Evolutionary conservation across 768 basidiomycete species (phyloP), one percentile per base, ranked within the genome.

Genomic region (button mushroom (Agaricus bisporus)): DNA sequence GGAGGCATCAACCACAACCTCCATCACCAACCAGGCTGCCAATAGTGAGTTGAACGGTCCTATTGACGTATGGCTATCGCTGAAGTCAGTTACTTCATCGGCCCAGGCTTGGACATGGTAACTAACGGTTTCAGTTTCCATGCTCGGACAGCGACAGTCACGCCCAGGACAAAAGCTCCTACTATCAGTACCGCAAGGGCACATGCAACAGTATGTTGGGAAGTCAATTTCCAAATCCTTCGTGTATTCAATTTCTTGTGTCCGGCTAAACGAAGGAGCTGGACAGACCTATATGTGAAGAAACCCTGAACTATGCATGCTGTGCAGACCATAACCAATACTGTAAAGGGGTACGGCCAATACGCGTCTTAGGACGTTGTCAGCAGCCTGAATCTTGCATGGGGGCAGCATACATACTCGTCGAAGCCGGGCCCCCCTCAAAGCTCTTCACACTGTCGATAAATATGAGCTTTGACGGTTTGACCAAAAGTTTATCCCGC

Each of bases 401-500:
- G 11, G 14, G 22, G 20, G 9, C 11, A n/a, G 18, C 7, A 28
- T 10, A 58, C 61, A 46, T 25, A 67, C 64, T 54, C 3, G 54
- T 6, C 5, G 65, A 42, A 14, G 55, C 46, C 6, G 45, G 14
- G 1, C 58, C 59, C 36, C 65, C 60, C 3, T 25, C 45, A 35
- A 55, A 65, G 48, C 61, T 63, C 44, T 59, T 38, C 11, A 63
- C 59, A 11, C 66, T 67, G 36, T 41, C 15, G 17, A 11, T 26
- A 9, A 37, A 12, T 8, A 45, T 36, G 10, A 50, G 5, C 12
- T 26, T 17, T 26, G 41, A 20, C 18, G 5, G 9, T 26, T 17
- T 26, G 41, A 20, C 18, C 20, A 1, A 4, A 20, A 10, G 18
- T 5, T n/a, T 26, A 22, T 17, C 17, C 28, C 1, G 9, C 41